Evolutionary conservation across 2,329 filamentous ascomycete species (phyloP), one percentile per base, ranked within the genome.

Genomic region (Rugonectria rugulosa): DNA sequence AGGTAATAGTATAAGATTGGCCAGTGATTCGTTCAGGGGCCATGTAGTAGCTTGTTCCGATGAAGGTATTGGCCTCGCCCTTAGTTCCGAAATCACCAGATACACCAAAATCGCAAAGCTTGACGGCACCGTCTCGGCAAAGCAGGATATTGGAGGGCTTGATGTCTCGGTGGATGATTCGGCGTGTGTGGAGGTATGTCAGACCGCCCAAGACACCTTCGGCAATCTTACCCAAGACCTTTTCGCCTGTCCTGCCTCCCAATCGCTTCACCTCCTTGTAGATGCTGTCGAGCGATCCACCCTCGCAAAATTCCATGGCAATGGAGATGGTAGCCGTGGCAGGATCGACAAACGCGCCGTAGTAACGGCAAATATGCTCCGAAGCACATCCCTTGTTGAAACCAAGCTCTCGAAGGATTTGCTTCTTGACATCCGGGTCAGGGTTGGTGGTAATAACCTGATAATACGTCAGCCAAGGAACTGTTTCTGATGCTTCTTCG

Each of bases 31-130:
- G 89, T 75, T 99, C 95, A 0, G 95, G 95, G 4, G 95, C 95
- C 95, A 99, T 99, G 80, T 99, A 99, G 73, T 98, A 99, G 58
- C 91, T 96, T 11, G 95, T 99, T 61, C 95, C 95, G 71, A 99
- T 99, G 70, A 99, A 99, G 0, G 95, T 99, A 73, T 98, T 97
- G 62, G 95, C 95, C 72, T 98, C 95, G 49, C 95, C 95, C 75
- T 99, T 98, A 44, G 95, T 99, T 62, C 95, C 96, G 71, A 98
- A 98, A 74, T 98, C 95, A 63, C 95, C 95, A 56, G 91, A 96
- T 42, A 99, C 95, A 66, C 95, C 95, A 72, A 99, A 99, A 77
- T 99, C 95, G 77, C 95, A 99, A 14, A 99, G 86, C 77, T 99
- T 99, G 63, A 99, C 94, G 67, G 96, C 90, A 27, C 95, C 95